phyloP scores from a whole-genome alignment of 257 asterid genomes.

The Gentiana straminea region DNA sequence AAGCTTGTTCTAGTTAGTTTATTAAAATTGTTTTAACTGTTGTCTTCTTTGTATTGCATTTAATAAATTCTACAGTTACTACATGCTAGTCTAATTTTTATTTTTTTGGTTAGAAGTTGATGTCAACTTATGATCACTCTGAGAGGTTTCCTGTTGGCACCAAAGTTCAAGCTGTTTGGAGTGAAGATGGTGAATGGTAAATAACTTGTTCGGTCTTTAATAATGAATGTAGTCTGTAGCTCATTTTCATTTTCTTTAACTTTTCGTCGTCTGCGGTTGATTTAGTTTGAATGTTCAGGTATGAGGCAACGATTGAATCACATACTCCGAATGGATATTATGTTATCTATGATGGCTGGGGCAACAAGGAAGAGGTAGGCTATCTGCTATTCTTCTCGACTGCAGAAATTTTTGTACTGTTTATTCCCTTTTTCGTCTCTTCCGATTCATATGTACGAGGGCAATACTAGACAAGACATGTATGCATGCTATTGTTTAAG shows the following conservation, averaged over 20 bases:
- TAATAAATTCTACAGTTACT: background rate
- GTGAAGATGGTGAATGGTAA: slow-evolving; percentile 98
- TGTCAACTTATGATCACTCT: slow-evolving; percentile 24
- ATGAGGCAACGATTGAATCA: slow-evolving; percentile 70
- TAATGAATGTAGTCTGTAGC: background rate
- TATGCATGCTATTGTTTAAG: no score
- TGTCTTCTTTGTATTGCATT: background rate
- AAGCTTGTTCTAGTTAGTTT: background rate
- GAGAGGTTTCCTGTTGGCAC: slow-evolving; percentile 63
- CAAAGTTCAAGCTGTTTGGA: slow-evolving; percentile 96
- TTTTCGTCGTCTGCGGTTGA: slow-evolving; percentile 34
- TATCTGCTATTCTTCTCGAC: slow-evolving; percentile 1
- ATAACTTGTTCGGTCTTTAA: slow-evolving; percentile 3
- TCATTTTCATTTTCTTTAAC: slow-evolving; percentile 24
- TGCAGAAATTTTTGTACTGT: background rate
- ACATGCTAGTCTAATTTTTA: background rate
- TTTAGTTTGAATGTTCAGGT: slow-evolving; percentile 71
- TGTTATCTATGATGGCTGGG: slow-evolving; percentile 79
- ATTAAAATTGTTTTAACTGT: no score
- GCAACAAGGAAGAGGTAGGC: slow-evolving; percentile 90
- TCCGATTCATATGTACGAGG: no score
- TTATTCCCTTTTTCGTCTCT: no score
- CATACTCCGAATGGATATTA: slow-evolving; percentile 75
- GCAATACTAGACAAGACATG: no score
- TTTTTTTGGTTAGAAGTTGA: slow-evolving; percentile 31